Evolutionary conservation across 257 asterid genomes (phyloP).

Genomic region (Plantago ovata): DNA sequence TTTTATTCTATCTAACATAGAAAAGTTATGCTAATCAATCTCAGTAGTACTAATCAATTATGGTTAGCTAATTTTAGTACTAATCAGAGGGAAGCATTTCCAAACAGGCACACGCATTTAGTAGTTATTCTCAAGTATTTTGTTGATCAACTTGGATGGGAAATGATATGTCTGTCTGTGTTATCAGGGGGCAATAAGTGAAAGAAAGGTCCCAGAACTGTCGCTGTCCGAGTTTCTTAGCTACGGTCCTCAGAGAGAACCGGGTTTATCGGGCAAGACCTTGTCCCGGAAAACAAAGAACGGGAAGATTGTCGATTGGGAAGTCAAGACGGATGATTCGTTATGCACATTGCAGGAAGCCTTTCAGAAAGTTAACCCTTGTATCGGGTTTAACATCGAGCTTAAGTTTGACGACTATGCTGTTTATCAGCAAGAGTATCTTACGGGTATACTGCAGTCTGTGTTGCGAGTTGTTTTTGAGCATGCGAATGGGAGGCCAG

Average conservation of each 20-base stretch:
- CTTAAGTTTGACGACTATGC: slow-evolving; percentile 72
- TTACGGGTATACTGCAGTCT: slow-evolving; percentile 36
- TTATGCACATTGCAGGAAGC: slow-evolving; percentile 82
- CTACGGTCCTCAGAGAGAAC: slow-evolving; percentile 73
- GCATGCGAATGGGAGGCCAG: slow-evolving; percentile 61
- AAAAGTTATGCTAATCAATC: too few relatives aligned
- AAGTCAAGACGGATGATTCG: slow-evolving; percentile 68
- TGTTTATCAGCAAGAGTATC: slow-evolving; percentile 52
- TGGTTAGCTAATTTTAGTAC: too few relatives aligned
- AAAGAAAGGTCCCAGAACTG: slow-evolving; percentile 75
- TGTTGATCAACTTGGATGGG: too few relatives aligned
- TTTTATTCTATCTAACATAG: too few relatives aligned
- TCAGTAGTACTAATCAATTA: too few relatives aligned
- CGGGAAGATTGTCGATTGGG: slow-evolving; percentile 70
- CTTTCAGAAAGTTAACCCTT: slow-evolving; percentile 62
- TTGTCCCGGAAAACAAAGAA: slow-evolving; percentile 73
- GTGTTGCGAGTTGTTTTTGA: slow-evolving; percentile 53
- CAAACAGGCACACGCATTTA: too few relatives aligned
- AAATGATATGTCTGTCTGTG: neutral
- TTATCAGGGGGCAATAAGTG: slow-evolving; percentile 56
- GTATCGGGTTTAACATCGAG: slow-evolving; percentile 84
- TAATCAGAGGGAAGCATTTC: too few relatives aligned
- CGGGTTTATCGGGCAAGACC: slow-evolving; percentile 42
- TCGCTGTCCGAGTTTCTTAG: slow-evolving; percentile 62
- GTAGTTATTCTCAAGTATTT: too few relatives aligned